Percentiles rank a stretch among this genome's conserved stretches.
phyloP scores from a whole-genome alignment of 495 filamentous ascomycete species.

The Penicillium alfredii region DNA sequence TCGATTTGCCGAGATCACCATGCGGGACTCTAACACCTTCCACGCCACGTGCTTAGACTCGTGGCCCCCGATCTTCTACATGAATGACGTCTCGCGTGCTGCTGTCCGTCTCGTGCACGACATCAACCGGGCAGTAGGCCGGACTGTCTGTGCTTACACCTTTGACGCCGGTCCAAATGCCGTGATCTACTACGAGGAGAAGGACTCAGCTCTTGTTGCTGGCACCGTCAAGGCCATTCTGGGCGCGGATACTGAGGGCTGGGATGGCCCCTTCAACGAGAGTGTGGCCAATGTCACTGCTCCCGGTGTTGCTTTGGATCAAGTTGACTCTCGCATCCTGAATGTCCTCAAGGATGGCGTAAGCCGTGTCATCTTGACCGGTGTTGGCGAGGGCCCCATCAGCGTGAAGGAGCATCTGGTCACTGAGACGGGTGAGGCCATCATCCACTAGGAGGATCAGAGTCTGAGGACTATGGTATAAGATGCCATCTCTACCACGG shows the following conservation, averaged over 20 bases:
- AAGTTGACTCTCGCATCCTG: constrained; percentile 51
- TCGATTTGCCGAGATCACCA: constrained; percentile 82
- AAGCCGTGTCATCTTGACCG: constrained; percentile 80
- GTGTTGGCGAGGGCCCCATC: constrained; percentile 84
- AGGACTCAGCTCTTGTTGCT: constrained; percentile 63
- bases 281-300: constrained; percentile 41
- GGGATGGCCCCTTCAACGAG: constrained; percentile 50
- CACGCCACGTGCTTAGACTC: constrained; percentile 94
- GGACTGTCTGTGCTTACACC: constrained; percentile 82
- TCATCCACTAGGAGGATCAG: constrained; percentile 22
- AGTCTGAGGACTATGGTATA: constrained; percentile 12
- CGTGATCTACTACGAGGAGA: constrained; percentile 86
- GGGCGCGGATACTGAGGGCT: constrained; percentile 50
- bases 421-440: constrained; percentile 57
- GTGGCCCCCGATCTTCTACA: constrained; percentile 93
- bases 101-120: constrained; percentile 82
- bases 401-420: constrained; percentile 74
- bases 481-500: constrained; percentile 6
- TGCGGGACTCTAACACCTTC: constrained; percentile 95
- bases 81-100: constrained; percentile 85
- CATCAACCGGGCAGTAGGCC: constrained; percentile 70
- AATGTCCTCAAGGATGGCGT: constrained; percentile 68
- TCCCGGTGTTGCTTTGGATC: constrained; percentile 41
- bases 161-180: constrained; percentile 97
- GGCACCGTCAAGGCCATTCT: constrained; percentile 58